Evolutionary conservation across 2,329 filamentous ascomycete genomes (phyloP).

Genomic region (Coniochaeta prunicola): DNA sequence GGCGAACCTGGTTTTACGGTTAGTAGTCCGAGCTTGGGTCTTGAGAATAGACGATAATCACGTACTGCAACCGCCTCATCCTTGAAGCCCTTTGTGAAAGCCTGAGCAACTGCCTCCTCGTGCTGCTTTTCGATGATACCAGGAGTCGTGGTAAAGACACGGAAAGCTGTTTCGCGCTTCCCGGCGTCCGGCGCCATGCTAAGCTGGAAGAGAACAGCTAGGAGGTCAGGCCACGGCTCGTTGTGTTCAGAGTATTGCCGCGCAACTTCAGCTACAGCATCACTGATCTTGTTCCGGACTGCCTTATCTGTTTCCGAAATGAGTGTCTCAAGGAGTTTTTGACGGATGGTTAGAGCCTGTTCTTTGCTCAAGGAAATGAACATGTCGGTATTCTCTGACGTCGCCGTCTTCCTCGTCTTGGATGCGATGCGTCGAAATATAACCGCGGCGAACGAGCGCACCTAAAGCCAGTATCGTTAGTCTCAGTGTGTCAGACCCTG

Average conservation of each 20-base stretch:
- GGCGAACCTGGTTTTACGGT: slow-evolving; percentile 56
- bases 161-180: slow-evolving; percentile 86
- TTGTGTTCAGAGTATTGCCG: slow-evolving; percentile 90
- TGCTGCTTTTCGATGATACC: slow-evolving; percentile 95
- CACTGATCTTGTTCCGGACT: slow-evolving; percentile 91
- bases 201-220: slow-evolving; percentile 78
- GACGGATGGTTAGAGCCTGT: slow-evolving; percentile 70
- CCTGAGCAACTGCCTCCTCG: slow-evolving; percentile 78
- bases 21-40: background rate
- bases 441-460: slow-evolving; percentile 84
- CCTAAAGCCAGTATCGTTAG: slow-evolving; percentile 40
- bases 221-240: slow-evolving; percentile 84
- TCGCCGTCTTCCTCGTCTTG: slow-evolving; percentile 72
- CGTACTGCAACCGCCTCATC: slow-evolving; percentile 74
- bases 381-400: slow-evolving; percentile 69
- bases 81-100: slow-evolving; percentile 87
- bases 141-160: slow-evolving; percentile 91
- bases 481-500: background rate
- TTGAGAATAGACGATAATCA: slow-evolving; percentile 1
- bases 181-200: slow-evolving; percentile 79
- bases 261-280: slow-evolving; percentile 93
- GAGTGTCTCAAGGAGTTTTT: slow-evolving; percentile 74
- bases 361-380: slow-evolving; percentile 73
- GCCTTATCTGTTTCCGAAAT: slow-evolving; percentile 63
- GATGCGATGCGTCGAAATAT: slow-evolving; percentile 91